Percentiles rank a stretch among this genome's conserved stretches.
phyloP scores from a whole-genome alignment of 1,284 basidiomycete genomes.

The Xanthoconium separans region DNA sequence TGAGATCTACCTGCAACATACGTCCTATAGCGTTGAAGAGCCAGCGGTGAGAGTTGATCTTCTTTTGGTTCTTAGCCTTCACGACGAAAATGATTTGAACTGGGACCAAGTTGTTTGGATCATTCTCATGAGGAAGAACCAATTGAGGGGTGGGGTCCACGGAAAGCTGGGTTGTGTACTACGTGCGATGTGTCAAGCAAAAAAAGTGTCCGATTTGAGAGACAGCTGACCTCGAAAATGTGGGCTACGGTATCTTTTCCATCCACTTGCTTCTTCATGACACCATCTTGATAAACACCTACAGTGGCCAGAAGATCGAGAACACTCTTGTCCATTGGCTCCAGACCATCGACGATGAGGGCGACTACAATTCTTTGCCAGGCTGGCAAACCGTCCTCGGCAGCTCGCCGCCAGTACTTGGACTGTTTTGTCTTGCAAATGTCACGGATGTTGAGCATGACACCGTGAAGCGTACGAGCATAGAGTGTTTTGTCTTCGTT shows the following conservation, averaged over 20 bases:
- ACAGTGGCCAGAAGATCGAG: constrained; percentile 86
- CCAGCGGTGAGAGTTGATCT: constrained; percentile 97
- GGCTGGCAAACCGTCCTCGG: constrained; percentile 84
- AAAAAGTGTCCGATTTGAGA: not conserved
- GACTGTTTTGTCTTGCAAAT: constrained; percentile 97
- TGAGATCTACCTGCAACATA: constrained; percentile 60
- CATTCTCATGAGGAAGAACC: constrained; percentile 85
- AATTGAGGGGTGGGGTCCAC: constrained; percentile 88
- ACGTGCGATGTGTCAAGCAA: constrained; percentile 8
- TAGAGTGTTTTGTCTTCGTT: constrained; percentile 95
- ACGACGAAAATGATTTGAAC: constrained; percentile 95
- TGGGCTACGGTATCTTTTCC: constrained; percentile 91
- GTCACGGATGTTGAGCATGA: constrained; percentile 98
- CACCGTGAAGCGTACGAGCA: constrained; percentile 88
- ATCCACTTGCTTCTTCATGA: constrained; percentile 95
- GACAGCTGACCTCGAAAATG: constrained; percentile 74
- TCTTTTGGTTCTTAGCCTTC: constrained; percentile 97
- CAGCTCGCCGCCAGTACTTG: constrained; percentile 85
- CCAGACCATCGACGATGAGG: constrained; percentile 91
- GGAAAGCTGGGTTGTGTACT: constrained; percentile 92
- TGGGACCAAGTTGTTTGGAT: constrained; percentile 89
- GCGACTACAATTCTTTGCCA: constrained; percentile 96
- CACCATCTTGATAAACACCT: constrained; percentile 89
- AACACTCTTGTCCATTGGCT: constrained; percentile 94
- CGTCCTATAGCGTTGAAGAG: constrained; percentile 95